A percentile compares a stretch with the other conserved stretches of the same genome.
Conservation (phyloP, 805 yeast genomes). For the Candida rishiriensis region DNA sequence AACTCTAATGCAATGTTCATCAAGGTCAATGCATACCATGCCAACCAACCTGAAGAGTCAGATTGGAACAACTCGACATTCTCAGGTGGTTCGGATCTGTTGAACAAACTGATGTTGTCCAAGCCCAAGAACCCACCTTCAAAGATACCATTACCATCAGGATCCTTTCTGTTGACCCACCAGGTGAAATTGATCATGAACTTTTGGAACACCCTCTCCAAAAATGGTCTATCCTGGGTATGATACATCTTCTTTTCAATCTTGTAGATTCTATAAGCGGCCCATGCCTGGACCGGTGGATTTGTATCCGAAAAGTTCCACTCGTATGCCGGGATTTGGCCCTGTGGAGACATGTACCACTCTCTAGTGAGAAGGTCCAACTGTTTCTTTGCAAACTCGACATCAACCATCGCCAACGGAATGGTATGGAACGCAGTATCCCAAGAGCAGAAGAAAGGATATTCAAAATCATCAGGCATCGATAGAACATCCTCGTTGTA, state of each 20-base stretch:
- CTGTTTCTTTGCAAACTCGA: slow-evolving; percentile 85
- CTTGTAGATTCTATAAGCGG: slow-evolving; percentile 81
- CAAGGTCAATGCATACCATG: slow-evolving; percentile 86
- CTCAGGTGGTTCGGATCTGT: slow-evolving; percentile 91
- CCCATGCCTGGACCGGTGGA: slow-evolving; percentile 98
- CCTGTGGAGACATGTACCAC: slow-evolving; percentile 98
- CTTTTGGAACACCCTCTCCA: slow-evolving; percentile 92
- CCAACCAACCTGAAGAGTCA: slow-evolving; percentile 98
- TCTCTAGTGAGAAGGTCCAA: slow-evolving; percentile 82
- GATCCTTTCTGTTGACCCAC: slow-evolving; percentile 95
- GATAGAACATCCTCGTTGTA: slow-evolving; percentile 85
- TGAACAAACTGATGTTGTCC: slow-evolving; percentile 89
- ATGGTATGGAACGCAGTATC: slow-evolving; percentile 94
- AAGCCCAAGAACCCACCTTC: slow-evolving; percentile 93
- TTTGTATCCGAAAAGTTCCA: slow-evolving; percentile 96
- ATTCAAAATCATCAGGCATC: slow-evolving; percentile 94
- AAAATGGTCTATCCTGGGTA: slow-evolving; percentile 71
- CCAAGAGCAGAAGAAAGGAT: slow-evolving; percentile 96
- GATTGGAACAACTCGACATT: slow-evolving; percentile 91
- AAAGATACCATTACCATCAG: slow-evolving; percentile 81
- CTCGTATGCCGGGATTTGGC: slow-evolving; percentile 96
- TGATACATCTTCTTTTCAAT: slow-evolving; percentile 83
- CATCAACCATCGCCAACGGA: slow-evolving; percentile 91
- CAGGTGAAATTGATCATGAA: slow-evolving; percentile 85
- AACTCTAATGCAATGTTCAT: slow-evolving; percentile 86